phyloP scores from a whole-genome alignment of 306 rosid species.

The Cucurbita pepo region DNA sequence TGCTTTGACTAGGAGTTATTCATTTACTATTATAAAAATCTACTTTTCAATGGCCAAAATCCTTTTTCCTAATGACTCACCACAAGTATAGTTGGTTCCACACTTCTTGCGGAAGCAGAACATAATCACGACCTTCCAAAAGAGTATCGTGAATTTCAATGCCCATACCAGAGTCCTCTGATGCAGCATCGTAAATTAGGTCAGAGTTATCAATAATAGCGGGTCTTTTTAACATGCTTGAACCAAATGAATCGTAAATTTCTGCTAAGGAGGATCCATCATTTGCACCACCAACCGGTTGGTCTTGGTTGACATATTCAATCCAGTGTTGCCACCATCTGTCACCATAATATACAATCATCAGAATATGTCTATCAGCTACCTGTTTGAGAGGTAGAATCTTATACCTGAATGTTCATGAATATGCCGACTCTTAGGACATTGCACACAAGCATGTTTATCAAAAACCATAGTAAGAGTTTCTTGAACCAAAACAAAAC shows the following conservation, averaged over 20 bases:
- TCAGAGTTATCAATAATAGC: conserved; percentile 73
- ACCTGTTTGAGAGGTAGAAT: background rate
- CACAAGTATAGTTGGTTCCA: conserved; percentile 68
- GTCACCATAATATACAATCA: conserved; percentile 14
- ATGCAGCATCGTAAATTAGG: conserved; percentile 46
- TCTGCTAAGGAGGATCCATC: conserved; percentile 57
- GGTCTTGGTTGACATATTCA: conserved; percentile 91
- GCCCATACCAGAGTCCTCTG: conserved; percentile 42
- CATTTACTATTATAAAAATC: background rate
- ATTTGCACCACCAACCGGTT: conserved; percentile 37
- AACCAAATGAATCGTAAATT: conserved; percentile 45
- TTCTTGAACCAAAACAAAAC: background rate
- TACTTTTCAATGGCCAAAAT: background rate
- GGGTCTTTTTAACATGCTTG: conserved; percentile 54
- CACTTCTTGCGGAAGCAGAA: conserved; percentile 79
- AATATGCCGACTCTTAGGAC: background rate
- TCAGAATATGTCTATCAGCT: background rate
- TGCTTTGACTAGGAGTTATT: background rate
- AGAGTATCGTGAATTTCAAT: conserved; percentile 66
- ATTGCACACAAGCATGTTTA: background rate
- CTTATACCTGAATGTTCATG: background rate
- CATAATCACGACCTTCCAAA: conserved; percentile 91
- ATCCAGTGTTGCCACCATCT: conserved; percentile 99
- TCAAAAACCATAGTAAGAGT: background rate
- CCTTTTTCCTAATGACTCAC: conserved; percentile 4